phyloP scores from a whole-genome alignment of 1,139 yeast genomes.

The Saccharomyces hybrid region DNA sequence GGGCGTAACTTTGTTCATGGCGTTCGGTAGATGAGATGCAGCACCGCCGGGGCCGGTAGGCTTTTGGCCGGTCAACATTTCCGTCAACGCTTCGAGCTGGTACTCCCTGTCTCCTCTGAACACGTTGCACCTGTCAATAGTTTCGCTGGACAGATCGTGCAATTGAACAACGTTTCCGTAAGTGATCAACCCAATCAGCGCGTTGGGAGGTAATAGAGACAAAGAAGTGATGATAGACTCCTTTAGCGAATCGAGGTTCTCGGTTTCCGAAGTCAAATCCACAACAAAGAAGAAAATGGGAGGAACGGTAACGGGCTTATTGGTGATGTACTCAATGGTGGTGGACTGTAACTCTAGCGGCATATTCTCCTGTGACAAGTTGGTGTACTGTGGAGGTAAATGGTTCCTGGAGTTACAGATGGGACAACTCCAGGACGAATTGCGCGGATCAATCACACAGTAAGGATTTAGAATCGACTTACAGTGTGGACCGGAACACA shows the following conservation, averaged over 20 bases:
- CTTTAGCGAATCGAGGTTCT: conserved; percentile 80
- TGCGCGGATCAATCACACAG: conserved; percentile 71
- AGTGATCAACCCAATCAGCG: conserved; percentile 84
- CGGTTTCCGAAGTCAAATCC: conserved; percentile 92
- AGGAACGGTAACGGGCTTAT: conserved; percentile 82
- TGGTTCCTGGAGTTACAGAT: conserved; percentile 79
- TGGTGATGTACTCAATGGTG: conserved; percentile 86
- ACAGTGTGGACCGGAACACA: conserved; percentile 75
- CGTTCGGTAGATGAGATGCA: conserved; percentile 14
- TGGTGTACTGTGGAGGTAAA: conserved; percentile 84
- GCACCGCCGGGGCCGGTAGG: conserved; percentile 20
- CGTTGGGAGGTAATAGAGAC: conserved; percentile 84
- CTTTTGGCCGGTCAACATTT: conserved; percentile 55
- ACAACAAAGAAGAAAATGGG: conserved; percentile 90
- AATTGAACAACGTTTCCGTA: conserved; percentile 94
- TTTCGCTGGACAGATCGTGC: conserved; percentile 78
- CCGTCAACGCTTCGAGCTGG: conserved; percentile 63
- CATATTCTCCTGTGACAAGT: conserved; percentile 70
- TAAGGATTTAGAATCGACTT: conserved; percentile 84
- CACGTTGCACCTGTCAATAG: conserved; percentile 73
- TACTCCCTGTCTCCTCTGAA: conserved; percentile 93
- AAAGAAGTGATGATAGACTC: conserved; percentile 79
- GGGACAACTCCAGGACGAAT: conserved; percentile 87
- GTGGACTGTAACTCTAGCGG: conserved; percentile 83
- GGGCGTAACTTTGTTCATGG: conserved; percentile 34